These are phyloP conservation scores for Nicotiana paniculata DNA, from an alignment of 257 asterid species.

Conservation along the genomic window DNA sequence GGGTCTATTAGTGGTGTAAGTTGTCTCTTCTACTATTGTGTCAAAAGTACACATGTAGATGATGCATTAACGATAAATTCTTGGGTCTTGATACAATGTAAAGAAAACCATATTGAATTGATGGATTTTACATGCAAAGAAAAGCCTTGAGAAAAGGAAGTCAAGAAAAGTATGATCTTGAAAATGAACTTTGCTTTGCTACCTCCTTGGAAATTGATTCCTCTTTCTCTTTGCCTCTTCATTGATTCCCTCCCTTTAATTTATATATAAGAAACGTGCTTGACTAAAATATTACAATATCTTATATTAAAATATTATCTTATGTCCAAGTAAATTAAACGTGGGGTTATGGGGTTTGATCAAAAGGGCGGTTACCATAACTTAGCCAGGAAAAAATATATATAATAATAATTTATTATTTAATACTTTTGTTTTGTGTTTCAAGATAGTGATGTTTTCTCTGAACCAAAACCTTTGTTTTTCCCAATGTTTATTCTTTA, in stretches of 20 bases:
- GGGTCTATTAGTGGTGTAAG: not conserved
- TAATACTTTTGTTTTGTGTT: not conserved
- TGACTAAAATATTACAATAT: conserved; percentile 15
- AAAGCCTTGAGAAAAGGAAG: conserved; percentile 20
- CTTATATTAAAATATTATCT: not conserved
- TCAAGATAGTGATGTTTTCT: conserved; percentile 9
- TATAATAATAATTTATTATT: not conserved
- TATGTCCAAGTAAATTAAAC: conserved; percentile 6
- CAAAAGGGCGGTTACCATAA: conserved; percentile 26
- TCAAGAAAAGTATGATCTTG: conserved; percentile 26
- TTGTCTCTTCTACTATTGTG: not conserved
- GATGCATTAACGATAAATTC: not conserved
- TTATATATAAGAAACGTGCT: conserved; percentile 31
- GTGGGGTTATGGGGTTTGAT: conserved; percentile 33
- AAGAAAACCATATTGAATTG: not conserved
- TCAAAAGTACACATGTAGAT: not conserved
- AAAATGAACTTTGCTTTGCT: conserved; percentile 15
- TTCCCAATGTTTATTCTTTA: not conserved
- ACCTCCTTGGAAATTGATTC: conserved; percentile 4
- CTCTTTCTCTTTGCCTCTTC: not conserved
- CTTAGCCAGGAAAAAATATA: not conserved
- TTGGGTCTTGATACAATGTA: not conserved
- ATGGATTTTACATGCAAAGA: conserved; percentile 16
- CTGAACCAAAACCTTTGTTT: not conserved
- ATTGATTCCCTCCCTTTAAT: conserved; percentile 13